Percentiles rank a stretch among this genome's conserved stretches.
phyloP scores from a whole-genome alignment of 108 stramenopile genomes.

The Pseudonitzschia multistriata region DNA sequence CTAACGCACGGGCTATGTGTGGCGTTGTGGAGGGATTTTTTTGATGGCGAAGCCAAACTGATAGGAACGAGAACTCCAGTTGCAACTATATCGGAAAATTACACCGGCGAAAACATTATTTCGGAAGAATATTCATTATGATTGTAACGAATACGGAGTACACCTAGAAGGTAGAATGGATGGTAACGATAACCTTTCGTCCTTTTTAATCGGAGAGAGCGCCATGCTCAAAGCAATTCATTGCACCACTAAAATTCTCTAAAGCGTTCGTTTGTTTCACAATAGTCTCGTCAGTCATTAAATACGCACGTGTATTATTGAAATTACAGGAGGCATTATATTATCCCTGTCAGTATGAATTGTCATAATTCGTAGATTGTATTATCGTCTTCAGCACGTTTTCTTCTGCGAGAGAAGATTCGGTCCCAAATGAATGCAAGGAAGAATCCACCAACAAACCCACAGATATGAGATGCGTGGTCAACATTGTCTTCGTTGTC shows the following conservation, averaged over 20 bases:
- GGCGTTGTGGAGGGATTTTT: conserved; percentile 41
- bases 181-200: too few relatives aligned
- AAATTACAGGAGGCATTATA: too few relatives aligned
- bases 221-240: too few relatives aligned
- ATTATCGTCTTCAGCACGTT: background rate
- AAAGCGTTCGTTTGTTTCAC: too few relatives aligned
- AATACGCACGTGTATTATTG: too few relatives aligned
- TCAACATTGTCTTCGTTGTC: background rate
- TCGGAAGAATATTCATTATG: background rate
- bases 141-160: too few relatives aligned
- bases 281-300: too few relatives aligned
- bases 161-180: too few relatives aligned
- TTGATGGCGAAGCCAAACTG: conserved; percentile 28
- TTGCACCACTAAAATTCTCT: too few relatives aligned
- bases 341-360: too few relatives aligned
- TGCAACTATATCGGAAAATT: background rate
- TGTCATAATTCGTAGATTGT: background rate
- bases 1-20: conserved; percentile 39
- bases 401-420: background rate
- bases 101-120: background rate
- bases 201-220: too few relatives aligned
- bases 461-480: conserved; percentile 12
- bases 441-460: conserved; percentile 10
- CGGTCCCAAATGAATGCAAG: conserved; percentile 7
- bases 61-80: background rate